Evolutionary conservation across 1,284 basidiomycete genomes (phyloP), one percentile per base, ranked within the genome.

Genomic region (Nidula niveotomentosa): DNA sequence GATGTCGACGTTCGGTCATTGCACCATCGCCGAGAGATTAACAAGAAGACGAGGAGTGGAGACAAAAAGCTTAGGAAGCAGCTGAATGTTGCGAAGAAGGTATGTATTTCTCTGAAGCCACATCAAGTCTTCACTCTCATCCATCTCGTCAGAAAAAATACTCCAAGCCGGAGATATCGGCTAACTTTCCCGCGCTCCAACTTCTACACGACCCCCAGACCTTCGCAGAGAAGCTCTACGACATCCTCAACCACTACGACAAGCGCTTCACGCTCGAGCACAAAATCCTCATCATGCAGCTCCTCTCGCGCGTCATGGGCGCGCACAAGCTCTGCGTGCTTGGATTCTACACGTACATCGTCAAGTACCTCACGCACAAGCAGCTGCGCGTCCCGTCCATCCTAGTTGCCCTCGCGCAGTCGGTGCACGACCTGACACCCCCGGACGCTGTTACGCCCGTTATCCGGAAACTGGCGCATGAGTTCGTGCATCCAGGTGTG

Each of bases 401-500:
- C 70, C 89, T 99, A 56, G 96, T 95, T 56, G 85, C 94, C 1
- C 86, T 99, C 56, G 96, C 96, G 13, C 94, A 98, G 70, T 96
- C 94, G 12, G 93, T 96, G 1, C 97, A 99, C 71, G 93, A 96
- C 49, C 83, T 97, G 53, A 98, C 96, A 0, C 96, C 96, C 2
- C 96, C 97, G 0, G 96, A 98, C 67, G 92, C 86, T 3, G 78
- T 99, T 10, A 88, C 86, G 2, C 96, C 97, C 2, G 90, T 96
- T 45, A 79, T 99, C 50, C 84, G 86, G 55, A 99, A 99, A 74
- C 76, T 99, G 53, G 93, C 96, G 0, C 88, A 93, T 64, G 94
- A 98, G 66, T 99, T 99, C 64, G 92, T 99, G 2, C 96, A 99
- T 71, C 96, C 96, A 0, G 97, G 97, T 57, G 97, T 99, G 3